Evolutionary conservation across 768 basidiomycete species (phyloP).

Genomic region (Mycena alexandri): DNA sequence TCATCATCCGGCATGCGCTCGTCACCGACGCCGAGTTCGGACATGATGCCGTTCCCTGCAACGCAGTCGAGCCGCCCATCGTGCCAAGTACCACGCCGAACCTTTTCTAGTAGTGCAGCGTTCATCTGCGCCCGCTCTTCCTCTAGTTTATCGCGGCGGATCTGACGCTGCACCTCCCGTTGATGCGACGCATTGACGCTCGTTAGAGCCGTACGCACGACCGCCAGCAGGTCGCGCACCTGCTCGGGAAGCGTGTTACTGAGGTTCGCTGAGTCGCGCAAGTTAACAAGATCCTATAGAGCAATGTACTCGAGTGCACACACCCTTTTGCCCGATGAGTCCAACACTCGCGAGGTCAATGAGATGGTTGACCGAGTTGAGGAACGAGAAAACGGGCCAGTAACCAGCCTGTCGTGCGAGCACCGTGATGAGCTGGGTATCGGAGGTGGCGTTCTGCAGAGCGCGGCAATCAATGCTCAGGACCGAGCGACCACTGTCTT

Average conservation of each 20-base stretch:
- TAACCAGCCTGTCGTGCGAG: constrained; percentile 90
- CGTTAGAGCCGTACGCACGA: constrained; percentile 80
- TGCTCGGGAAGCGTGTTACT: constrained; percentile 85
- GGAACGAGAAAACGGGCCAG: constrained; percentile 89
- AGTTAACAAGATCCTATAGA: not conserved
- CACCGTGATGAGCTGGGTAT: constrained; percentile 72
- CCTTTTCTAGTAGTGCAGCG: constrained; percentile 48
- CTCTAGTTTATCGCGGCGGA: constrained; percentile 51
- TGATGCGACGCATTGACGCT: constrained; percentile 68
- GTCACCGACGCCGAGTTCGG: constrained; percentile 35
- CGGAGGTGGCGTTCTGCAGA: constrained; percentile 77
- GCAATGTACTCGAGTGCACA: constrained; percentile 16
- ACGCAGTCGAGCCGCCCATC: constrained; percentile 89
- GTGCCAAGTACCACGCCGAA: constrained; percentile 81
- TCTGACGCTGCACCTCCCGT: constrained; percentile 52
- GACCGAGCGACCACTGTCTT: constrained; percentile 67
- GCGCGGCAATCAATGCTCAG: constrained; percentile 88
- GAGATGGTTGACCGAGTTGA: constrained; percentile 83
- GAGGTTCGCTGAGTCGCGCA: constrained; percentile 73
- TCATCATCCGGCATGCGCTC: constrained; percentile 32
- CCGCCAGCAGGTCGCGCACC: constrained; percentile 85
- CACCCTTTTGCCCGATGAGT: constrained; percentile 95
- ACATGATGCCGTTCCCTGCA: constrained; percentile 87
- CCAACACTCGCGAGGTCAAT: constrained; percentile 95
- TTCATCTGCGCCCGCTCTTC: constrained; percentile 52